Evolutionary conservation across 768 basidiomycete genomes (phyloP).

Genomic region (Coprinopsis cinerea): DNA sequence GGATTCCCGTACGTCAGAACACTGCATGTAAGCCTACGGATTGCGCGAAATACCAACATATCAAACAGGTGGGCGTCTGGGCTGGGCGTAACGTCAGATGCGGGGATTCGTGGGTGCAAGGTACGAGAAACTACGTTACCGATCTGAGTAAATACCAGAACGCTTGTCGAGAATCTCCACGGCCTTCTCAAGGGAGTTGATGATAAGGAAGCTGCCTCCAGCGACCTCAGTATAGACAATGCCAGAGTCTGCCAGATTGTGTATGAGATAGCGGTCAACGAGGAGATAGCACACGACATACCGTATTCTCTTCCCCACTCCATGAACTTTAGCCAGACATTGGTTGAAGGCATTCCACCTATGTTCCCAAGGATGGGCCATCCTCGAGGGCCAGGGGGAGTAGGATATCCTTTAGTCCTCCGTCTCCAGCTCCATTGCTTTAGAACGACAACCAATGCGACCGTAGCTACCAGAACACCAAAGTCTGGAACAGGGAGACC

Average conservation of each 20-base stretch:
- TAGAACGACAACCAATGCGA: neutral
- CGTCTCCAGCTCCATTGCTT: neutral
- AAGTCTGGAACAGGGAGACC: no score
- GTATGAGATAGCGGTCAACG: neutral
- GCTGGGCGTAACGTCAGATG: neutral
- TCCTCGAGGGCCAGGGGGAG: neutral
- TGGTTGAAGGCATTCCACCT: neutral
- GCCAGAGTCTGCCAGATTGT: neutral
- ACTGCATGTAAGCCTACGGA: neutral
- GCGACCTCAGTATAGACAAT: slow-evolving; percentile 6
- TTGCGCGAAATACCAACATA: no score
- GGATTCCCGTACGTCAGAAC: neutral
- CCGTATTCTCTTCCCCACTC: neutral
- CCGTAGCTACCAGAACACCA: no score
- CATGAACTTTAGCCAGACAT: neutral
- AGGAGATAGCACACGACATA: neutral
- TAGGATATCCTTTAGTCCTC: neutral
- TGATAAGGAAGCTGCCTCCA: slow-evolving; percentile 3
- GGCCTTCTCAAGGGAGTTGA: slow-evolving; percentile 8
- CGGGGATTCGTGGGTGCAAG: neutral
- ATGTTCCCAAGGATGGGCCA: neutral
- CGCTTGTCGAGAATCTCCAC: slow-evolving; percentile 12
- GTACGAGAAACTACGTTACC: neutral
- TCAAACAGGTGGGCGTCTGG: neutral
- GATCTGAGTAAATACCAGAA: slow-evolving; percentile 8